These are phyloP conservation scores for Kandelia obovata DNA, from an alignment of 345 rosid genomes.

Conservation along the genomic window DNA sequence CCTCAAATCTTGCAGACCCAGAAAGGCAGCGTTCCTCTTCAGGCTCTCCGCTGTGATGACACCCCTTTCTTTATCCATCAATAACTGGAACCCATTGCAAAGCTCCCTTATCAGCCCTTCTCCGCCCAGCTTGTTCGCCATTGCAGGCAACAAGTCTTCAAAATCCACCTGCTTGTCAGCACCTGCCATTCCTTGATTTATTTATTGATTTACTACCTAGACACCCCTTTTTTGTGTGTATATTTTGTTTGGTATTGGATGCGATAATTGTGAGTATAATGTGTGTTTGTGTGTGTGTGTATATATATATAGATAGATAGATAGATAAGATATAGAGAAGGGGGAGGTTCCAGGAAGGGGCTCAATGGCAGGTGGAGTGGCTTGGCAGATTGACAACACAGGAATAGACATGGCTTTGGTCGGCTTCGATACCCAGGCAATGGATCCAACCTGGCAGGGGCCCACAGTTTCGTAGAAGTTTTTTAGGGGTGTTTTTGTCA, in stretches of 20 bases:
- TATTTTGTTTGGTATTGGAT: too few species aligned
- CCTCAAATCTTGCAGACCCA: slow-evolving; percentile 37
- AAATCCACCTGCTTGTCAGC: too few species aligned
- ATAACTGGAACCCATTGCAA: slow-evolving; percentile 45
- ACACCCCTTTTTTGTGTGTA: too few species aligned
- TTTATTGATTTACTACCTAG: too few species aligned
- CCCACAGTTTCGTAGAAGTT: slow-evolving; percentile 17
- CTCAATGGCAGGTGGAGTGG: too few species aligned
- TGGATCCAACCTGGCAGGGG: neutral
- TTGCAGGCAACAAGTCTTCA: slow-evolving; percentile 45
- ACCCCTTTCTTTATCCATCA: slow-evolving; percentile 47
- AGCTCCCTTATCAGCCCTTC: slow-evolving; percentile 50
- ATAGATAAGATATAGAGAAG: too few species aligned
- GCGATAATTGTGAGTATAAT: too few species aligned
- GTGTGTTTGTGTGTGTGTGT: too few species aligned
- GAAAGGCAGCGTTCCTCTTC: slow-evolving; percentile 38
- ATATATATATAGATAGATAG: too few species aligned
- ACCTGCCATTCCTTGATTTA: too few species aligned
- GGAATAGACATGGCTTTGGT: slow-evolving; percentile 7
- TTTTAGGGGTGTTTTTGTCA: slow-evolving; percentile 21
- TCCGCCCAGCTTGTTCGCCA: slow-evolving; percentile 57
- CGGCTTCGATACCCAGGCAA: slow-evolving; percentile 13
- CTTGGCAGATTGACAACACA: neutral
- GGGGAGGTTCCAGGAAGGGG: neutral
- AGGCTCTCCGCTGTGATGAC: slow-evolving; percentile 51